Base-by-base conservation (phyloP, 23 red algal species). In the Gracilaria domingensis region DNA sequence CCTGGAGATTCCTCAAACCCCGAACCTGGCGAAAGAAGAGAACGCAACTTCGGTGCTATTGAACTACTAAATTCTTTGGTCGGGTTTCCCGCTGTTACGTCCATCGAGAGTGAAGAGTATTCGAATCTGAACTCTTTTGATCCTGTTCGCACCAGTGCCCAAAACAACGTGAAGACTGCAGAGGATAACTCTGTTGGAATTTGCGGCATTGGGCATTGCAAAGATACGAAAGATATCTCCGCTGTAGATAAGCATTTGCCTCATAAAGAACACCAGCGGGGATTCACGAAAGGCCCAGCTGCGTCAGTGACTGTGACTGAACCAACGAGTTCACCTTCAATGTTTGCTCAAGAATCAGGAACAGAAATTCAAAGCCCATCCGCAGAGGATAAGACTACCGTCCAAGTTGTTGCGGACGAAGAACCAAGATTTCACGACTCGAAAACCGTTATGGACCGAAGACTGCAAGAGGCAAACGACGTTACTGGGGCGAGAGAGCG, bases 31-130 rank as follows among this genome's bases (percentile, higher is more conserved):
- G 30, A 13, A 38, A 69, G 16, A 36, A 69, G 8, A 9, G 32
- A 36, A 2, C 17, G 3, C 30, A 34, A 20, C 32, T 69, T 20
- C 32, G 64, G 4, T 30, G 24, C 64, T 69, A 17, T 17, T 12
- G 32, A 0, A 36, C 11, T 9, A 36, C 38, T 32, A 20, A 69
- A 69, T 69, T 13, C 16, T 7, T 49, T 32, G 21, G 26, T 12
- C 38, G 39, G 50, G 72, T 0, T 37, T 77, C 45, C 72, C 4
- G 29, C 34, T 1, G 30, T 77, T 37, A 77, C 72, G 12, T 49
- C 45, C 45, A 51, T 77, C 49, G 39, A 77, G 23, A 77, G 72
- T 28, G 72, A 50, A 26, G 72, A 77, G 23, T 8, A 77, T 50
- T 24, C 38, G 42, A 28, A 25, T 77, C 72, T 48, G 72, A 14